phyloP scores from a whole-genome alignment of 768 basidiomycete species.

The Rhodotorula graminis region DNA sequence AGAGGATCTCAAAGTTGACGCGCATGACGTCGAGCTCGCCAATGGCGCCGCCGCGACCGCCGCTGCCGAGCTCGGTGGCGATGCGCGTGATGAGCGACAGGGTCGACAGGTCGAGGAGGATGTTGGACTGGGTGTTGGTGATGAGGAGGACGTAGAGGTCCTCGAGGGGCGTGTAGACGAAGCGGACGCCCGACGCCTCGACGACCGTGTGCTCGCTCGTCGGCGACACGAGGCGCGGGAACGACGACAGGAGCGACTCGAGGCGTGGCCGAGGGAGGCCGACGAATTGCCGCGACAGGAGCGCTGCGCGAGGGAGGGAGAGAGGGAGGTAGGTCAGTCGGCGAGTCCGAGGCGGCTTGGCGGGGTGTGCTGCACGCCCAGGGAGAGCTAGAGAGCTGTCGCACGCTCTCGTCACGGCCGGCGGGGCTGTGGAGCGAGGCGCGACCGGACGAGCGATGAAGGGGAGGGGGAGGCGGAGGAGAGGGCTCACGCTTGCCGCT shows the following conservation, averaged over 20 bases:
- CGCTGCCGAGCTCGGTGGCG: conserved; percentile 66
- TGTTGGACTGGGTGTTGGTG: conserved; percentile 98
- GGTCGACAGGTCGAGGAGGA: conserved; percentile 95
- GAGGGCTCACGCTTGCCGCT: conserved; percentile 69
- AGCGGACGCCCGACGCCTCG: conserved; percentile 41
- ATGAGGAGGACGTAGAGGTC: conserved; percentile 96
- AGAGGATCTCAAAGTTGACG: conserved; percentile 86
- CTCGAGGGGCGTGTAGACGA: conserved; percentile 48
- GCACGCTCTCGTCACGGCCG: background rate
- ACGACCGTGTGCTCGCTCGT: conserved; percentile 60
- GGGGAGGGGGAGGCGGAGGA: conserved; percentile 39
- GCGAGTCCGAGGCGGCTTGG: too few relatives aligned
- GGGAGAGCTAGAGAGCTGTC: too few relatives aligned
- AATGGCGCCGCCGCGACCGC: conserved; percentile 55
- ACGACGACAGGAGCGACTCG: conserved; percentile 90
- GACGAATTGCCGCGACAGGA: conserved; percentile 92
- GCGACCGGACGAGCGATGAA: background rate
- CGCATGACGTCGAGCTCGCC: conserved; percentile 84
- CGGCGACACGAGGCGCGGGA: conserved; percentile 92
- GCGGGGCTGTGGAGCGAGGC: background rate
- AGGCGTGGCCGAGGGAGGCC: conserved; percentile 87
- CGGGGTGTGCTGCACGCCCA: too few relatives aligned
- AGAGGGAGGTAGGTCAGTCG: background rate
- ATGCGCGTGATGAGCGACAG: conserved; percentile 89
- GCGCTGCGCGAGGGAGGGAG: conserved; percentile 55